These are phyloP conservation scores for Choiromyces venosus DNA, from an alignment of 495 filamentous ascomycete species.

Conservation along the genomic window DNA sequence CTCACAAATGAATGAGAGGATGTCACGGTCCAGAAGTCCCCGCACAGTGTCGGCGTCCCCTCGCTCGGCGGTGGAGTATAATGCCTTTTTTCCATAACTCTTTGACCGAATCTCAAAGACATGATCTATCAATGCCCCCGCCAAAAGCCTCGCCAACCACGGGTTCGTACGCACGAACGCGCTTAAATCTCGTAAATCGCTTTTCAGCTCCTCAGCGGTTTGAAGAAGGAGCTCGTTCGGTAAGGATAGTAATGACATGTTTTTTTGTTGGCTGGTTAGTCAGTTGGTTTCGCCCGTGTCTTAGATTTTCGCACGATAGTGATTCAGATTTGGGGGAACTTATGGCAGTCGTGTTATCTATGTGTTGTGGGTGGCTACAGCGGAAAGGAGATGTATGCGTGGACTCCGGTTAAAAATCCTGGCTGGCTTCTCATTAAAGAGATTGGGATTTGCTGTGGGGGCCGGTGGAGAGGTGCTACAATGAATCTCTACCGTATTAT, in stretches of 20 bases:
- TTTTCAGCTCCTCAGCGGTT: neutral
- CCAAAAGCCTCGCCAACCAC: neutral
- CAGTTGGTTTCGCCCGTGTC: neutral
- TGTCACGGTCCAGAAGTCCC: neutral
- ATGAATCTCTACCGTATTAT: no score
- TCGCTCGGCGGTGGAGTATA: neutral
- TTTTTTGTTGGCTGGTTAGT: no score
- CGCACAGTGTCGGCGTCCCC: neutral
- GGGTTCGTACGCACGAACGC: neutral
- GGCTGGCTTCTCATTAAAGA: no score
- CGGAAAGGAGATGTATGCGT: neutral
- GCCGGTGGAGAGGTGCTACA: neutral
- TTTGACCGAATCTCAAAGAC: neutral
- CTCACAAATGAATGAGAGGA: neutral
- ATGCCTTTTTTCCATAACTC: neutral
- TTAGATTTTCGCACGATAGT: neutral
- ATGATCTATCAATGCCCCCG: neutral
- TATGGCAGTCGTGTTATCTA: neutral
- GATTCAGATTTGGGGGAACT: neutral
- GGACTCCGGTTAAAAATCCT: neutral
- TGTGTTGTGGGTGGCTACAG: neutral
- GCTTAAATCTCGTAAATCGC: neutral
- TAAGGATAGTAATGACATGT: neutral
- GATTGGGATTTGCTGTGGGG: no score
- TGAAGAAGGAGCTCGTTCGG: neutral